Evolutionary conservation across 2,329 filamentous ascomycete genomes (phyloP).

Genomic region (Hypoxylon sp.): DNA sequence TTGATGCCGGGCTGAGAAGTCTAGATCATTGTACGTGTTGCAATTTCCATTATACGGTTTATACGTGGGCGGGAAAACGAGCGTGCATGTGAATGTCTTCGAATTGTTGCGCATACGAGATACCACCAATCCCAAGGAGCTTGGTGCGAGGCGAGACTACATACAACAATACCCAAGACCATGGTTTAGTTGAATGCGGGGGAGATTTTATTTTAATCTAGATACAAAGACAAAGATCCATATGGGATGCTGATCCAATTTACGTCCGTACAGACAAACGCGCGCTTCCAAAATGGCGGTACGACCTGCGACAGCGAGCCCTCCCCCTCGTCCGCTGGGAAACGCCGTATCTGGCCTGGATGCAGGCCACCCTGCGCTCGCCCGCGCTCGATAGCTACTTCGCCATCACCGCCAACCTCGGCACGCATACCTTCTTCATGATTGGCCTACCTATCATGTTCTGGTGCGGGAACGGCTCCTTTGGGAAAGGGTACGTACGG

Average conservation of each 20-base stretch:
- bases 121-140: background rate
- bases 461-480: conserved; percentile 90
- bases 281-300: conserved; percentile 89
- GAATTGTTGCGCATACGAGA: conserved; percentile 16
- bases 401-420: conserved; percentile 94
- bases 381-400: conserved; percentile 95
- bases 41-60: conserved; percentile 14
- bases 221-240: conserved; percentile 5
- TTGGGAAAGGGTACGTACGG: conserved; percentile 83
- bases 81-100: background rate
- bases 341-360: conserved; percentile 90
- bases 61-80: background rate
- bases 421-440: conserved; percentile 99
- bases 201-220: conserved; percentile 11
- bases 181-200: conserved; percentile 15
- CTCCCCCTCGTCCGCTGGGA: conserved; percentile 94
- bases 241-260: conserved; percentile 15
- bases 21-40: conserved; percentile 78
- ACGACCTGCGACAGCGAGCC: conserved; percentile 82
- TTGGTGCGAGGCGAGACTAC: conserved; percentile 8
- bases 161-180: background rate
- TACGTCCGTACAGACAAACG: conserved; percentile 74
- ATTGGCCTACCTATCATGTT: conserved; percentile 93
- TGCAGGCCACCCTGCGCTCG: conserved; percentile 85
- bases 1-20: conserved; percentile 84